Evolutionary conservation across 805 yeast species (phyloP).

Genomic region (Candida taoyuanica): DNA sequence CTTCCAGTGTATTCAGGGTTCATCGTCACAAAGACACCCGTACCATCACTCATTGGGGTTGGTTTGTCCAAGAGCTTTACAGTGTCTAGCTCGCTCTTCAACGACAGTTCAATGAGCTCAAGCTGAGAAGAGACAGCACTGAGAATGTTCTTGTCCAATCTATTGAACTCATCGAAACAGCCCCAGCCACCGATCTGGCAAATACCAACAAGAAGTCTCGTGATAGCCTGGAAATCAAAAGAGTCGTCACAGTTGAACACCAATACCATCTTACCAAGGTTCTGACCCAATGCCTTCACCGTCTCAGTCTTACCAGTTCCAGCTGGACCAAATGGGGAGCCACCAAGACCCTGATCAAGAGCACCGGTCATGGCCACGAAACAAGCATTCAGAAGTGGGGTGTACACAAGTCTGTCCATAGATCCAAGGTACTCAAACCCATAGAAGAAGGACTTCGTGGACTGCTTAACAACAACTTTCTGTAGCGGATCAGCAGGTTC

Average conservation of each 20-base stretch:
- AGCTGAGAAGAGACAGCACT: constrained; percentile 85
- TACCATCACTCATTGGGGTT: constrained; percentile 37
- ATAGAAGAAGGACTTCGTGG: constrained; percentile 48
- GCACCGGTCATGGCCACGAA: constrained; percentile 73
- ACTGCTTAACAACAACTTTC: constrained; percentile 46
- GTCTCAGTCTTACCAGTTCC: constrained; percentile 97
- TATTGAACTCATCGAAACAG: constrained; percentile 92
- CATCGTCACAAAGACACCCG: constrained; percentile 85
- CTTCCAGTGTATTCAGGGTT: constrained; percentile 89
- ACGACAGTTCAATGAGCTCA: constrained; percentile 60
- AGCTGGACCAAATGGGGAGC: constrained; percentile 92
- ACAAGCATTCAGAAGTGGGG: constrained; percentile 64
- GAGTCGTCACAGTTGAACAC: constrained; percentile 92
- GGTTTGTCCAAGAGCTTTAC: constrained; percentile 41
- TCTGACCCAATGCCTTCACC: constrained; percentile 75
- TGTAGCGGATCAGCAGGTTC: constrained; percentile 25
- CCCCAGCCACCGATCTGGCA: constrained; percentile 90
- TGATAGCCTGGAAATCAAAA: constrained; percentile 75
- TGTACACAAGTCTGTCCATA: constrained; percentile 67
- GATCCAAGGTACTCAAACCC: constrained; percentile 83
- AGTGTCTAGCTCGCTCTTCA: constrained; percentile 23
- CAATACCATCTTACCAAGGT: constrained; percentile 72
- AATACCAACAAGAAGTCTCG: constrained; percentile 72
- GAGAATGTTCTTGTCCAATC: constrained; percentile 63
- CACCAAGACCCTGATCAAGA: constrained; percentile 70